Evolutionary conservation across 257 asterid genomes (phyloP).

Genomic region (Scutellaria galericulata): DNA sequence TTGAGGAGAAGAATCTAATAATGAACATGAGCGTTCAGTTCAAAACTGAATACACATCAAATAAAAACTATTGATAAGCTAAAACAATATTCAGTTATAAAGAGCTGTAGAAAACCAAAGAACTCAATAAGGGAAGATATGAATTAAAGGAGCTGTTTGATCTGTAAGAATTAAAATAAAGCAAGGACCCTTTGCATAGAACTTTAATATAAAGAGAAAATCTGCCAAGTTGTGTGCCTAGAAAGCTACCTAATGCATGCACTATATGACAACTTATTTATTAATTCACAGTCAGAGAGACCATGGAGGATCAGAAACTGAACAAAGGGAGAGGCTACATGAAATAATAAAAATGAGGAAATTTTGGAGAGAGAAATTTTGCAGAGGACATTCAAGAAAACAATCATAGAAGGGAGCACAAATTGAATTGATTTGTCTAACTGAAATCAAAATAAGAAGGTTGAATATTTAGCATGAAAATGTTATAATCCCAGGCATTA

Average conservation of each 20-base stretch:
- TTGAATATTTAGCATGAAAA: constrained; percentile 1
- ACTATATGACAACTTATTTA: constrained; percentile 7
- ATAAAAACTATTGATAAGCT: neutral
- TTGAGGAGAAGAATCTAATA: neutral
- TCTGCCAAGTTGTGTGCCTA: constrained; percentile 22
- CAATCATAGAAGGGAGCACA: constrained; percentile 7
- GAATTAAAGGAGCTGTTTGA: constrained; percentile 11
- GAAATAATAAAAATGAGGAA: constrained; percentile 5
- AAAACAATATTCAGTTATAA: constrained; percentile 15
- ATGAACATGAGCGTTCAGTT: neutral
- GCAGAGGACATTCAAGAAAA: constrained; percentile 1
- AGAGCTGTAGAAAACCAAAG: constrained; percentile 9
- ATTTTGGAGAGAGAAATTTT: constrained; percentile 2
- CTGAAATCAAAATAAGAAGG: constrained; percentile 14
- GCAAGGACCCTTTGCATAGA: constrained; percentile 3
- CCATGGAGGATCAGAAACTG: constrained; percentile 17
- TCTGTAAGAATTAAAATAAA: constrained; percentile 17
- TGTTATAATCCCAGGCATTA: neutral
- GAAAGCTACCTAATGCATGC: constrained; percentile 13
- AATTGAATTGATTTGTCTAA: constrained; percentile 8
- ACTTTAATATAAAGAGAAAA: constrained; percentile 11
- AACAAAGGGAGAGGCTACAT: constrained; percentile 30
- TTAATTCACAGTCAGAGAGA: constrained; percentile 16
- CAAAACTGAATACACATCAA: constrained; percentile 21
- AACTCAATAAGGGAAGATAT: constrained; percentile 13